Evolutionary conservation across 225 moss, liverwort and hornwort genomes (phyloP), one percentile per base, ranked within the genome.

Genomic region (Polytrichum commune): DNA sequence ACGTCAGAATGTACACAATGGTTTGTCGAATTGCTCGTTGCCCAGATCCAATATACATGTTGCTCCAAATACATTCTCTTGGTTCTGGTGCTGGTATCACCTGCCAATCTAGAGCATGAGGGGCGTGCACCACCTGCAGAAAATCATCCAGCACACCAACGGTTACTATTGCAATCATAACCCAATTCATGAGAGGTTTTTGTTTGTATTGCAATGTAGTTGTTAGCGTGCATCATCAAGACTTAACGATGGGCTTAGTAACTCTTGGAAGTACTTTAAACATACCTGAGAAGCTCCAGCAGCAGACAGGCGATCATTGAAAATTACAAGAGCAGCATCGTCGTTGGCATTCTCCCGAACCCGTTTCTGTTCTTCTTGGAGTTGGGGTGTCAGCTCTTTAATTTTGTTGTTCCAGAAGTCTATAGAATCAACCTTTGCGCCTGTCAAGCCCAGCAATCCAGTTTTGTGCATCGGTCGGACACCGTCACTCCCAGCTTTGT

Each of bases 221-320:
- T 2, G 38, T 13, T 46, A 46, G 46, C 16, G 13, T 13, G 46
- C 38, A 46, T 46, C 3, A 46, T 3, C 13, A 46, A 46, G 0
- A 16, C 13, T 46, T 46, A 16, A 4, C 46, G 46, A 46, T 3
- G 3, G 13, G 16, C 16, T 46, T 13, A 38, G 9, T 38, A 2
- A 46, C 46, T 13, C 35, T 38, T 10, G 13, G 13, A 38, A 38
- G 13, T 10, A 38, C 33, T 35, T 8, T 9, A 8, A 33, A 33
- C 38, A 10, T 38, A 46, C 46, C 81, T 97, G 97, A 4, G 91
- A 73, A 67, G 92, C 93, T 81, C 90, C 92, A 18, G 94, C 82
- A 57, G 97, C 97, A 33, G 94, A 85, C 23, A 83, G 83, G 1
- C 93, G 90, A 62, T 89, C 90, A 54, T 89, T 92, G 69, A 94